Base-by-base conservation (phyloP, 2,329 filamentous ascomycete species). In the Cytospora chrysosperma region DNA sequence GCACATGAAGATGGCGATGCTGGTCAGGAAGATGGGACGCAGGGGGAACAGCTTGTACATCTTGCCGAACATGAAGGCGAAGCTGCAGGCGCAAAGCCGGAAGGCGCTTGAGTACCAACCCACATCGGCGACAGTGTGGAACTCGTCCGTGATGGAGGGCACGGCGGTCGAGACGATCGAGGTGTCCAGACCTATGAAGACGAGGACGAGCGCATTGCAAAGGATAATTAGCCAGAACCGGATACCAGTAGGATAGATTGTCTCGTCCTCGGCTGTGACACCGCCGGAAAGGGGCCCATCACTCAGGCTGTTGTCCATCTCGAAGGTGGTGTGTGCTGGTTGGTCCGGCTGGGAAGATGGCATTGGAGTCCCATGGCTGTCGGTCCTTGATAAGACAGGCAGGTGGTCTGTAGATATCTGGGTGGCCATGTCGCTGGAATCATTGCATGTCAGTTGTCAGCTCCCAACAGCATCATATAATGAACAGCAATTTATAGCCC, bases 61-160 rank as follows among this genome's bases (percentile, higher is more conserved):
- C 37, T 60, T 61, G 21, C 64, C 64, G 49, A 65, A 65, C 64
- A 65, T 61, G 52, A 63, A 63, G 32, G 60, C 50, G 21, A 65
- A 65, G 61, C 64, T 63, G 64, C 64, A 63, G 12, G 61, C 40
- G 52, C 61, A 65, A 17, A 65, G 51, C 1, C 56, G 56, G 53
- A 63, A 63, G 7, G 61, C 64, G 53, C 59, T 62, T 2, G 59
- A 63, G 47, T 65, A 65, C 64, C 61, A 65, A 5, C 64, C 64
- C 27, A 66, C 64, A 24, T 66, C 64, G 8, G 61, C 47, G 24
- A 64, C 61, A 10, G 64, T 64, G 57, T 64, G 64, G 34, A 66
- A 64, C 12, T 66, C 59, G 53, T 64, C 64, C 3, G 61, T 66
- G 52, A 66, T 64, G 40, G 47, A 55, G 9, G 64, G 64, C 52